Conservation (phyloP, 2,329 filamentous ascomycete species). For the Alternaria angustiovoidea region DNA sequence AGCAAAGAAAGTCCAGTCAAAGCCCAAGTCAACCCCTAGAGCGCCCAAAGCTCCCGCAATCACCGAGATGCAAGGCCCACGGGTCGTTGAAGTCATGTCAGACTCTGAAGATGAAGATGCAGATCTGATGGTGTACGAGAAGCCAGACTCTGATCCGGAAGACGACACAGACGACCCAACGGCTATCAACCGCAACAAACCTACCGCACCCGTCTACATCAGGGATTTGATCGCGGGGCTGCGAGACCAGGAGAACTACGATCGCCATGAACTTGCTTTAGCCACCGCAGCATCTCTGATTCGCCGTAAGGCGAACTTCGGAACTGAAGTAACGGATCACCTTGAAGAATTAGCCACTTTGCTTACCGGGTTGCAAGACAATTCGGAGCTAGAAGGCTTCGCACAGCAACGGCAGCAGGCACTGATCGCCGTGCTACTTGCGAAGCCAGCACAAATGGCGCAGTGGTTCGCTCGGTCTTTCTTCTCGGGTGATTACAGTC, state of each 20-base stretch:
- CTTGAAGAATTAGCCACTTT: constrained; percentile 79
- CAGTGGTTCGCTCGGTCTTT: constrained; percentile 85
- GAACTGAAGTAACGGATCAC: constrained; percentile 86
- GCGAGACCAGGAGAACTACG: constrained; percentile 81
- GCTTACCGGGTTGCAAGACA: constrained; percentile 83
- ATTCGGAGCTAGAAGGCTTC: constrained; percentile 78
- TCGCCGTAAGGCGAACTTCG: constrained; percentile 85
- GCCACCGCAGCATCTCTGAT: constrained; percentile 81
- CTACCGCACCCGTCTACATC: constrained; percentile 87
- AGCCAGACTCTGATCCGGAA: constrained; percentile 86
- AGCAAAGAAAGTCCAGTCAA: constrained; percentile 3
- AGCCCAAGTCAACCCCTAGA: constrained; percentile 17
- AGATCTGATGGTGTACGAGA: constrained; percentile 79
- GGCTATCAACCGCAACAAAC: constrained; percentile 81
- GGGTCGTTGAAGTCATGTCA: constrained; percentile 62
- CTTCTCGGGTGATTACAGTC: constrained; percentile 90
- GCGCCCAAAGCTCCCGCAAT: constrained; percentile 20
- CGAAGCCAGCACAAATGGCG: constrained; percentile 78
- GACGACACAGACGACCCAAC: constrained; percentile 95
- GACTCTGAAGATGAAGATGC: constrained; percentile 61
- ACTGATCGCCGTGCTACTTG: constrained; percentile 81
- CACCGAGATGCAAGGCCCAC: constrained; percentile 48
- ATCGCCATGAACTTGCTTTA: constrained; percentile 82
- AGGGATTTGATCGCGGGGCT: constrained; percentile 82
- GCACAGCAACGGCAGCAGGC: constrained; percentile 77